phyloP scores from a whole-genome alignment of 83 land plant genomes.

The Picea abies region DNA sequence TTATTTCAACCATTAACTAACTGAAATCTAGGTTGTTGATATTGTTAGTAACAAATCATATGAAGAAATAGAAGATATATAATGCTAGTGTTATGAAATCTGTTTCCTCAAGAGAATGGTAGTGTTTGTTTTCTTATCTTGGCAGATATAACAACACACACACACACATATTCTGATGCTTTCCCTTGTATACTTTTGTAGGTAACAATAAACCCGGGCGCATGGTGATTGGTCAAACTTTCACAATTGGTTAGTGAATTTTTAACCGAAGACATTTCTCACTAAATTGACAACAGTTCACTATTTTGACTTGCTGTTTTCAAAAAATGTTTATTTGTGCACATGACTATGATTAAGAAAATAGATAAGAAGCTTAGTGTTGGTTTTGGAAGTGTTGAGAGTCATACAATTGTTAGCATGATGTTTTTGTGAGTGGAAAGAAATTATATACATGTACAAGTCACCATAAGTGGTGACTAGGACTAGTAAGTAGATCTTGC shows the following conservation, averaged over 20 bases:
- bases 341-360: too few relatives aligned
- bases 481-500: neutral
- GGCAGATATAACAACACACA: too few relatives aligned
- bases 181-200: slow-evolving; percentile 16
- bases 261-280: neutral
- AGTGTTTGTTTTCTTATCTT: too few relatives aligned
- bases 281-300: neutral
- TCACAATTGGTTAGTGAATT: slow-evolving; percentile 67
- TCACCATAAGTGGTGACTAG: neutral
- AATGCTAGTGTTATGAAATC: too few relatives aligned
- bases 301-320: neutral
- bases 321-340: neutral
- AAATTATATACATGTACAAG: neutral
- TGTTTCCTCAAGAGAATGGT: too few relatives aligned
- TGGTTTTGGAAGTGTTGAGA: neutral
- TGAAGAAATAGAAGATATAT: too few relatives aligned
- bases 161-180: too few relatives aligned
- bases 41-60: too few relatives aligned
- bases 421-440: neutral
- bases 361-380: neutral
- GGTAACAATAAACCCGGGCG: slow-evolving; percentile 74
- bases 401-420: neutral
- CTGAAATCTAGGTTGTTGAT: too few relatives aligned
- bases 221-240: slow-evolving; percentile 81
- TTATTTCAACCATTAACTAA: too few relatives aligned